Evolutionary conservation across 1,139 yeast genomes (phyloP).

Genomic region (Scheffersomyces insectosa): DNA sequence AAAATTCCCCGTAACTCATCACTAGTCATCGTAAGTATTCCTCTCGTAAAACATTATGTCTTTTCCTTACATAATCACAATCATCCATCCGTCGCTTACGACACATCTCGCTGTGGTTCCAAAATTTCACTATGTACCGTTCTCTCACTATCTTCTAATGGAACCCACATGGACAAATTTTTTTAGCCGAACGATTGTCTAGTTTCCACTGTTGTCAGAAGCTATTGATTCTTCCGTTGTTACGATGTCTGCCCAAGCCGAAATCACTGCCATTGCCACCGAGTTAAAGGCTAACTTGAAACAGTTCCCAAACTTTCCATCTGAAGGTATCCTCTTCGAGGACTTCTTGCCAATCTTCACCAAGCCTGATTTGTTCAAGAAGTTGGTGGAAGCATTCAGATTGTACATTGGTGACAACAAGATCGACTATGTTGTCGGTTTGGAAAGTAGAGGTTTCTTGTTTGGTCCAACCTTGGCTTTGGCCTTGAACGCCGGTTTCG

Average conservation of each 20-base stretch:
- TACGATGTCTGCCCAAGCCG: constrained; percentile 9
- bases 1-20: too few relatives aligned
- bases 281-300: constrained; percentile 67
- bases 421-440: constrained; percentile 87
- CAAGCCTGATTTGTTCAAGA: constrained; percentile 76
- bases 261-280: constrained; percentile 48
- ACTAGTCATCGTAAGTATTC: too few relatives aligned
- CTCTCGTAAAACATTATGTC: too few relatives aligned
- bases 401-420: constrained; percentile 66
- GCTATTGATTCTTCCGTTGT: not conserved
- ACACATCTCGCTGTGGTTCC: too few relatives aligned
- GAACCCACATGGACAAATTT: too few relatives aligned
- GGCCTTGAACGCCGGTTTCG: constrained; percentile 84
- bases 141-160: too few relatives aligned
- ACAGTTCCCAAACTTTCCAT: constrained; percentile 92
- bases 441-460: constrained; percentile 95
- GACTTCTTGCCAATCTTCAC: constrained; percentile 94
- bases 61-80: too few relatives aligned
- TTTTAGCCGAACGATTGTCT: too few relatives aligned
- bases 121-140: too few relatives aligned
- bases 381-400: constrained; percentile 78
- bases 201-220: too few relatives aligned
- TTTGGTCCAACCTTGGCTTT: constrained; percentile 96
- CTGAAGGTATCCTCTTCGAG: constrained; percentile 90
- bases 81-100: too few relatives aligned